Evolutionary conservation across 352 stramenopile species (phyloP).

Genomic region (Saprolegnia diclina): DNA sequence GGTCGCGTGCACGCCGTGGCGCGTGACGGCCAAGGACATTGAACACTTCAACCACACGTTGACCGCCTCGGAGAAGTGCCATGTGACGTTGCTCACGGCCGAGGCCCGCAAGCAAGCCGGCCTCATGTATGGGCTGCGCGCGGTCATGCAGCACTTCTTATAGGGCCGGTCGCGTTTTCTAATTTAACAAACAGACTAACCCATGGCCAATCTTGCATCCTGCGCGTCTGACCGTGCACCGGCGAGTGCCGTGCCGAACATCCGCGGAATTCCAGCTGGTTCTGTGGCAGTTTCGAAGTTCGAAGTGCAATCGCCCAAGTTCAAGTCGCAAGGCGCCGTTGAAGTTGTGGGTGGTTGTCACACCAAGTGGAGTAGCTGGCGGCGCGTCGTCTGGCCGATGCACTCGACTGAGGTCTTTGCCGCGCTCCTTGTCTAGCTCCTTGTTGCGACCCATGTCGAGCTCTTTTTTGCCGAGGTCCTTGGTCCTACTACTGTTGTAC

Average conservation of each 20-base stretch:
- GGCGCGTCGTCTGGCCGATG: too few relatives aligned
- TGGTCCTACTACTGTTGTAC: too few relatives aligned
- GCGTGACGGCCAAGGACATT: conserved; percentile 72
- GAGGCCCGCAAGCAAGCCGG: conserved; percentile 82
- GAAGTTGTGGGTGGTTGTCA: neutral
- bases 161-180: conserved; percentile 5
- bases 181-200: conserved; percentile 19
- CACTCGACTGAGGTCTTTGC: neutral
- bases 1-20: conserved; percentile 79
- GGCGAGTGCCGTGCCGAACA: neutral
- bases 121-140: conserved; percentile 80
- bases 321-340: neutral
- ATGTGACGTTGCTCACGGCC: conserved; percentile 74
- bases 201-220: neutral
- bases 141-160: conserved; percentile 69
- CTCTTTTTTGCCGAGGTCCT: too few relatives aligned
- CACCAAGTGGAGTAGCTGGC: neutral
- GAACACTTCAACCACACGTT: conserved; percentile 78
- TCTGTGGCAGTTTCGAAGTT: neutral
- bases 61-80: conserved; percentile 76
- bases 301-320: neutral
- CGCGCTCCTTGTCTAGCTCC: neutral
- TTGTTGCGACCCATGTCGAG: neutral
- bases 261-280: neutral
- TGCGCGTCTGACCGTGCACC: neutral